Percentiles rank a stretch among this genome's conserved stretches.
Evolutionary conservation across 441 rosid genomes (phyloP).

Genomic region (Croton laevigatus): DNA sequence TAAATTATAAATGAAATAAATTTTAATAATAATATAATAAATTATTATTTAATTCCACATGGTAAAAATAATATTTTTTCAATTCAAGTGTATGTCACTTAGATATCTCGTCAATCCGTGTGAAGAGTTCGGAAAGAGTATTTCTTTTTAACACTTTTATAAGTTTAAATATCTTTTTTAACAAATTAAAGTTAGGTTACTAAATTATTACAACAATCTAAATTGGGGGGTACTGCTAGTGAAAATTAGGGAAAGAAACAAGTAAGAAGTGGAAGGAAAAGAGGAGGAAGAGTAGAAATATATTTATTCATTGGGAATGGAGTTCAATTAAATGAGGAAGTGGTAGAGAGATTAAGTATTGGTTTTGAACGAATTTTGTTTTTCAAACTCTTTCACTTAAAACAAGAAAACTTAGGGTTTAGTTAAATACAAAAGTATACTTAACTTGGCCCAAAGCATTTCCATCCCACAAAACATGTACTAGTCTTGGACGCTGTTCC

Average conservation of each 20-base stretch:
- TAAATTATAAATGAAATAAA: too few relatives aligned
- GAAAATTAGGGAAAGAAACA: too few relatives aligned
- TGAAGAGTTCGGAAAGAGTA: too few relatives aligned
- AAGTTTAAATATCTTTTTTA: too few relatives aligned
- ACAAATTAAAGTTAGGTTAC: too few relatives aligned
- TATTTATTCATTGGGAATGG: background rate
- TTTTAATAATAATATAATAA: too few relatives aligned
- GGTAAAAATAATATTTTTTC: too few relatives aligned
- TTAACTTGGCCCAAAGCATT: slow-evolving; percentile 37
- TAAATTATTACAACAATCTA: background rate
- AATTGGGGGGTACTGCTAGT: slow-evolving; percentile 1
- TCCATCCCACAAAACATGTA: slow-evolving; percentile 65
- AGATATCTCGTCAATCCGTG: too few relatives aligned
- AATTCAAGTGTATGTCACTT: too few relatives aligned
- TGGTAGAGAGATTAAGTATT: slow-evolving; percentile 34
- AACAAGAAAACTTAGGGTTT: slow-evolving; percentile 43
- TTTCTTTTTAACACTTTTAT: too few relatives aligned
- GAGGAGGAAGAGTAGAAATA: background rate
- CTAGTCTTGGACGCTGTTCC: slow-evolving; percentile 44
- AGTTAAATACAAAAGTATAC: slow-evolving; percentile 10
- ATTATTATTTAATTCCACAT: too few relatives aligned
- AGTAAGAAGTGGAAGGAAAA: background rate
- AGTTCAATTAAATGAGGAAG: slow-evolving; percentile 20
- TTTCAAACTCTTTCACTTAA: slow-evolving; percentile 28
- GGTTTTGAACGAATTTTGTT: slow-evolving; percentile 23